Conservation (phyloP, 176 grass and related monocot genomes). For the Alopecurus myosuroides region DNA sequence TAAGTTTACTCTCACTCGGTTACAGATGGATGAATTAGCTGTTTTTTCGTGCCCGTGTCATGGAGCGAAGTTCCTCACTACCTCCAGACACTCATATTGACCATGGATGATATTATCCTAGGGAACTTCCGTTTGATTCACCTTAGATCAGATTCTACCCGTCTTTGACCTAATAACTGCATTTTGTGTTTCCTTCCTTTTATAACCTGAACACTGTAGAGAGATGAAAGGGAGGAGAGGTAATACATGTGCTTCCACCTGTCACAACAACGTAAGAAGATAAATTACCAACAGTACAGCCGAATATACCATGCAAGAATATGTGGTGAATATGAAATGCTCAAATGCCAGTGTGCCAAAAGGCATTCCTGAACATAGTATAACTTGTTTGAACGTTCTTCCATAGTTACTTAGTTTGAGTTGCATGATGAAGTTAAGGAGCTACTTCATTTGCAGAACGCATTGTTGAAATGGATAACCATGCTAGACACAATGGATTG, state of each 20-base stretch:
- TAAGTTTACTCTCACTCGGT: neutral
- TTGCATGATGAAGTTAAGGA: neutral
- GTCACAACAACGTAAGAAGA: neutral
- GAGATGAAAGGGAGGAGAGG: neutral
- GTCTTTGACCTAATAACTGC: neutral
- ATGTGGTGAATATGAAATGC: neutral
- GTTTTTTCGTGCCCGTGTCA: neutral
- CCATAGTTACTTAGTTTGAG: neutral
- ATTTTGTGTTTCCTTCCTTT: neutral
- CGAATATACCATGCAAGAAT: neutral
- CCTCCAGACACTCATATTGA: neutral
- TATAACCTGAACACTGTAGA: neutral
- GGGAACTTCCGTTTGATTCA: neutral
- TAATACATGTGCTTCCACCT: neutral
- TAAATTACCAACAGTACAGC: neutral
- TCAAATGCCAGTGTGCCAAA: constrained; percentile 3
- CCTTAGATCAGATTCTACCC: neutral
- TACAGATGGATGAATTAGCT: neutral
- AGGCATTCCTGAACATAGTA: neutral
- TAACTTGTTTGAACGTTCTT: neutral
- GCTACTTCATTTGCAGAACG: neutral
- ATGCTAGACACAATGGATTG: neutral
- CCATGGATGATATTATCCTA: neutral
- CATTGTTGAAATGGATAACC: neutral
- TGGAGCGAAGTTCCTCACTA: neutral